A percentile compares a stretch with the other conserved stretches of the same genome.
These are phyloP conservation scores for Crithidia acanthocephali DNA, from an alignment of 208 protist genomes.

Conservation along the genomic window DNA sequence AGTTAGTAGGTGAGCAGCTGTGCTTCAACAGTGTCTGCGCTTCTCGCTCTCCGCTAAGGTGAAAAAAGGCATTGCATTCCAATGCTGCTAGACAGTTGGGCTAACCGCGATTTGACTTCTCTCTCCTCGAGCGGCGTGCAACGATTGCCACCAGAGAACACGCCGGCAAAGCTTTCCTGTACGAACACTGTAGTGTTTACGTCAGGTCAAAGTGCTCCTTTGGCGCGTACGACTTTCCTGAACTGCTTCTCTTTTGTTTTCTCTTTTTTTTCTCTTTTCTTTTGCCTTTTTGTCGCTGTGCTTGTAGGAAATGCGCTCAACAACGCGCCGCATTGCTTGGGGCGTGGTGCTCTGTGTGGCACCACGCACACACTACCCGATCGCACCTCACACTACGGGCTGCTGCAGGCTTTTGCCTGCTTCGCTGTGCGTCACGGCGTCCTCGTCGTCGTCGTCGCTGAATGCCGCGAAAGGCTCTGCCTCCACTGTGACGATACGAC, in stretches of 20 bases:
- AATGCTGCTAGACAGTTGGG: too few relatives aligned
- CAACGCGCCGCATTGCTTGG: not conserved
- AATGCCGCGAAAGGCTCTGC: too few relatives aligned
- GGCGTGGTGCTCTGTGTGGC: not conserved
- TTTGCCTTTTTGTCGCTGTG: not conserved
- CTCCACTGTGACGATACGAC: not conserved
- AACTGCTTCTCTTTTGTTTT: not conserved
- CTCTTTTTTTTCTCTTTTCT: not conserved
- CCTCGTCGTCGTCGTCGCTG: not conserved
- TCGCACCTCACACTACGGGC: not conserved
- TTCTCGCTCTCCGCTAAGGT: too few relatives aligned
- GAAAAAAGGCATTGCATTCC: too few relatives aligned
- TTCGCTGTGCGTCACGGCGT: not conserved
- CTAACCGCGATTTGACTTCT: too few relatives aligned
- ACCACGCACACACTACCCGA: not conserved
- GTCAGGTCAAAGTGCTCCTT: not conserved
- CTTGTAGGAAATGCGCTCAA: constrained; percentile 1
- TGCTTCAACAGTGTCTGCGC: too few relatives aligned
- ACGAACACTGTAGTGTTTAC: too few relatives aligned
- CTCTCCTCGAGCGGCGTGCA: too few relatives aligned
- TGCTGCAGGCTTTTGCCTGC: not conserved
- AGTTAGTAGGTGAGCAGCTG: too few relatives aligned
- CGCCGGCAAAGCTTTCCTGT: too few relatives aligned
- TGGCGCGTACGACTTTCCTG: too few relatives aligned
- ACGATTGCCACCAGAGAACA: too few relatives aligned